Evolutionary conservation across 2,329 filamentous ascomycete genomes (phyloP).

Genomic region (Pestalotiopsis sp.): DNA sequence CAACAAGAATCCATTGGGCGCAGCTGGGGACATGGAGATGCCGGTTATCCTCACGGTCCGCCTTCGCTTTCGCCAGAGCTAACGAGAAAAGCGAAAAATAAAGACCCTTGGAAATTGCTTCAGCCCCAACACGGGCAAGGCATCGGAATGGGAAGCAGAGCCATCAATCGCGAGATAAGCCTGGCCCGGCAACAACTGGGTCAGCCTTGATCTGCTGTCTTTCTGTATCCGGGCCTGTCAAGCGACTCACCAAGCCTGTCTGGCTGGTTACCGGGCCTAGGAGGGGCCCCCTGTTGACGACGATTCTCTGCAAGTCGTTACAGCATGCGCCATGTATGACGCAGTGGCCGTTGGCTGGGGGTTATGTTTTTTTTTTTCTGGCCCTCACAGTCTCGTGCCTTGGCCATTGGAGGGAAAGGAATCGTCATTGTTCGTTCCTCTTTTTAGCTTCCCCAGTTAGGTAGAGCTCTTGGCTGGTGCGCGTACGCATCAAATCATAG

Average conservation of each 20-base stretch:
- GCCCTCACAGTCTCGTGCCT: neutral
- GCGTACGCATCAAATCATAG: neutral
- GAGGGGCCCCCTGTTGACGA: neutral
- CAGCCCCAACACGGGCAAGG: neutral
- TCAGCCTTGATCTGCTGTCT: neutral
- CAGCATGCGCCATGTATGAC: conserved; percentile 6
- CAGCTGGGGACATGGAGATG: neutral
- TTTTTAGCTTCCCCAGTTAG: neutral
- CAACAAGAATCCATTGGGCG: neutral
- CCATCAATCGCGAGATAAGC: neutral
- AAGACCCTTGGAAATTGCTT: conserved; percentile 2
- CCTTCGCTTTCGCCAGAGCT: neutral
- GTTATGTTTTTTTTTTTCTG: neutral
- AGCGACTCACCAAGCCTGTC: neutral
- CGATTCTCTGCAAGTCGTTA: neutral
- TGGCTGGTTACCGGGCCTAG: neutral
- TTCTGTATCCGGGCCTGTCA: neutral
- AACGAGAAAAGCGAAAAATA: neutral
- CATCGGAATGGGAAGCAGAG: neutral
- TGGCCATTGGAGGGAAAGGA: conserved; percentile 2
- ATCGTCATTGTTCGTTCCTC: conserved; percentile 8
- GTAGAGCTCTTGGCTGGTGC: neutral
- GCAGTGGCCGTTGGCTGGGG: neutral
- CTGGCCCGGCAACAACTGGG: neutral
- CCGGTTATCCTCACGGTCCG: neutral